Percentiles rank a stretch among this genome's conserved stretches.
Conservation (phyloP, 176 grass and related monocot species). For the Triticum dicoccoides region DNA sequence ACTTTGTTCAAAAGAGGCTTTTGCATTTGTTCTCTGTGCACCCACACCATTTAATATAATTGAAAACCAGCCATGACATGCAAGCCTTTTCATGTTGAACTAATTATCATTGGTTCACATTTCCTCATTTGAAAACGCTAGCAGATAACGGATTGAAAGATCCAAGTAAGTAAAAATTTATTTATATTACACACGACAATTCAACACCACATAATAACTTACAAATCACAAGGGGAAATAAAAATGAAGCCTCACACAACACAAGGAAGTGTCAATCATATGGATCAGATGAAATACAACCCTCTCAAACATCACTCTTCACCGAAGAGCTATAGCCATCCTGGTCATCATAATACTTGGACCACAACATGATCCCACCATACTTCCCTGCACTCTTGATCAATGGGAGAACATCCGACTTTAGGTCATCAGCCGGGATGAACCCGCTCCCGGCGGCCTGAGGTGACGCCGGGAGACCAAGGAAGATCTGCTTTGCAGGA, state of each 20-base stretch:
- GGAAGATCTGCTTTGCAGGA: slow-evolving; percentile 33
- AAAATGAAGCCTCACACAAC: not conserved
- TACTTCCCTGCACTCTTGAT: slow-evolving; percentile 44
- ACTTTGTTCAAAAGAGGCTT: no score
- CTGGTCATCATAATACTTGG: slow-evolving; percentile 57
- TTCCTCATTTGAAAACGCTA: not conserved
- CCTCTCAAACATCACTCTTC: slow-evolving; percentile 35
- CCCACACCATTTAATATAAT: no score
- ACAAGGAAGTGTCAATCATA: not conserved
- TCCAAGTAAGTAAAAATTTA: slow-evolving; percentile 3
- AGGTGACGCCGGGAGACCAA: slow-evolving; percentile 41
- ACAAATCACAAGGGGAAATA: not conserved
- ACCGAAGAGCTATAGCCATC: slow-evolving; percentile 48
- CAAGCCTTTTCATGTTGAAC: not conserved
- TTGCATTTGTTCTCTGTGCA: no score
- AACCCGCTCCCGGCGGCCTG: slow-evolving; percentile 42
- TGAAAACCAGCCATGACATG: no score
- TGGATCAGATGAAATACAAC: not conserved
- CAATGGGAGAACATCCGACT: slow-evolving; percentile 36
- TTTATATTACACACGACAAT: not conserved
- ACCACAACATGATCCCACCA: slow-evolving; percentile 64
- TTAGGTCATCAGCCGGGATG: slow-evolving; percentile 39
- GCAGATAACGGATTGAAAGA: not conserved
- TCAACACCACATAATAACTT: not conserved
- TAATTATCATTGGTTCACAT: not conserved